Base-by-base conservation (phyloP, 2,329 filamentous ascomycete genomes). In the Colletotrichum shisoi region DNA sequence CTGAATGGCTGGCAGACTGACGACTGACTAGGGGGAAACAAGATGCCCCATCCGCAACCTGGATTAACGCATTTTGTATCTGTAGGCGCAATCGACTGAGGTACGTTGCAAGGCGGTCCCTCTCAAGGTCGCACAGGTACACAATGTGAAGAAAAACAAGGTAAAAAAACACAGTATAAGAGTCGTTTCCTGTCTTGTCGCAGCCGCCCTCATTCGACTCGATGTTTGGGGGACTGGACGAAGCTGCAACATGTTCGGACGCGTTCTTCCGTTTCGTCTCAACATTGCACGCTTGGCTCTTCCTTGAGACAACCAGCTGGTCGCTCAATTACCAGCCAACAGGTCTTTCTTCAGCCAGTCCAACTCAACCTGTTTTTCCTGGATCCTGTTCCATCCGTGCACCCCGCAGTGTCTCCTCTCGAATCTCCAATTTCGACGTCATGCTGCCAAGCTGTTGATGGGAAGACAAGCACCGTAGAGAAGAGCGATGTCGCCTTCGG, bases 161-260 rank as follows among this genome's bases (percentile, higher is more conserved):
- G n/a, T n/a, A n/a, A n/a, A n/a, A n/a, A n/a, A n/a, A n/a, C n/a
- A n/a, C n/a, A n/a, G n/a, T n/a, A n/a, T n/a, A n/a, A n/a, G n/a
- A n/a, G 54, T 58, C 54, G 53, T 59, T 67, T 48, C 27, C 60
- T 54, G 60, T 59, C 65, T 51, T 37, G 54, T 59, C 49, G 34
- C 44, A 49, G 52, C 24, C 58, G 52, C 24, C 58, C 65, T 67
- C 45, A n/a, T 59, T 45, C 21, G 34, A 27, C 57, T 62, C 56
- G 40, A 51, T 37, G 51, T 62, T 37, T 48, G 34, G 37, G 37
- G 58, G 56, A 65, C 54, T 56, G 49, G 65, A 65, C 62, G 65
- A 68, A 68, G 54, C 53, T 65, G 65, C 65, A 57, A 65, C 65
- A 68, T 45, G 61, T 57, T 68, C 65, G 56, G 65, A 60, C 62